Evolutionary conservation across 176 grass and related monocot species (phyloP).

Genomic region (Raddia distichophylla): DNA sequence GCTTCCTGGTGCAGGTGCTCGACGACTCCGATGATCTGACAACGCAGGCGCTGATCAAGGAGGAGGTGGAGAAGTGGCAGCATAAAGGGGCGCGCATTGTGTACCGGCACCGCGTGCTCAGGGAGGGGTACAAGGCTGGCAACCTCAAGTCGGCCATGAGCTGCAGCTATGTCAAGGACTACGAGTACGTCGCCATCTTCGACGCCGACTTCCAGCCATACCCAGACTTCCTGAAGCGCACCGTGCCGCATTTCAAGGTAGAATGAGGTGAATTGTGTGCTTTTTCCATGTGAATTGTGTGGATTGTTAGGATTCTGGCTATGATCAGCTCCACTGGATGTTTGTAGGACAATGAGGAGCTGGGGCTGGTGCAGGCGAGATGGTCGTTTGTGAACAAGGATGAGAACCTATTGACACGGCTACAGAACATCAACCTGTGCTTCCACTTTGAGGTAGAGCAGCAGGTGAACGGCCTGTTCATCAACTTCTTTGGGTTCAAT

Average conservation of each 20-base stretch:
- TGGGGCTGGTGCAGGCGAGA: constrained; percentile 80
- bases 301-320: neutral
- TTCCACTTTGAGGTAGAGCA: constrained; percentile 99
- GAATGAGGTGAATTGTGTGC: neutral
- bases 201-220: constrained; percentile 90
- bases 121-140: constrained; percentile 89
- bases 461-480: constrained; percentile 83
- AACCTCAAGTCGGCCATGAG: constrained; percentile 89
- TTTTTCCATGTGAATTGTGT: neutral
- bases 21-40: constrained; percentile 78
- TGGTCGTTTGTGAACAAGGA: constrained; percentile 98
- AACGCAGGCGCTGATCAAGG: constrained; percentile 67
- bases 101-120: constrained; percentile 70
- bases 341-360: constrained; percentile 65
- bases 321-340: constrained; percentile 11
- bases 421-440: constrained; percentile 91
- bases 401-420: constrained; percentile 81
- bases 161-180: constrained; percentile 84
- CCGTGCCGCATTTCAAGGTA: constrained; percentile 92
- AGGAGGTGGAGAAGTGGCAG: constrained; percentile 85
- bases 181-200: constrained; percentile 86
- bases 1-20: constrained; percentile 81
- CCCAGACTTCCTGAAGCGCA: constrained; percentile 76
- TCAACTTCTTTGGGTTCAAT: constrained; percentile 97
- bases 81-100: constrained; percentile 58